Base-by-base conservation (phyloP, 2,329 filamentous ascomycete genomes). In the Cladosporium sp. region DNA sequence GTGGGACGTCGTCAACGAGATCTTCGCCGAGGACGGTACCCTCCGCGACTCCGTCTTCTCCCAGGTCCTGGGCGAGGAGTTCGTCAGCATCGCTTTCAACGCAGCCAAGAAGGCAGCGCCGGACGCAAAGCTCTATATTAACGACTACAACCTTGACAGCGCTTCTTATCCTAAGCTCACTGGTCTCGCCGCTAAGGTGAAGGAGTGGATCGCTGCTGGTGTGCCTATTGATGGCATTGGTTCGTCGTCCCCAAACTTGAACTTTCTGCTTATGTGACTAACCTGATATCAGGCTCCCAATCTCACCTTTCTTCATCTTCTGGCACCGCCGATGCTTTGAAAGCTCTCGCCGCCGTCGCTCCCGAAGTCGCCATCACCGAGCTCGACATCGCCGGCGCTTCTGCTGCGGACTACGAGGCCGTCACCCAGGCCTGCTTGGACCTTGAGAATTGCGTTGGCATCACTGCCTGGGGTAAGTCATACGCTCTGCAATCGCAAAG, bases 41-140 rank as follows among this genome's bases (percentile, higher is more conserved):
- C 81, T 91, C 58, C 84, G 87, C 42, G 66, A 75, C 34, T 83
- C 79, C 7, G 84, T 89, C 65, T 90, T 88, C 76, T 87, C 78
- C 66, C 79, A 82, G 25, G 83, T 90, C 1, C 80, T 90, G 3
- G 87, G 88, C 43, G 86, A 89, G 74, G 81, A 82, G 70, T 90
- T 88, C 68, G 83, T 91, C 55, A 76, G 78, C 20, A 87, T 88
- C 66, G 88, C 88, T 36, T 91, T 90, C 75, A 78, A 82, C 51
- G 84, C 88, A 7, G 55, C 55, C 19, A 51, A 45, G 38, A 51
- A 58, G 20, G 55, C 55, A 8, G 88, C 90, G 69, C 86, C 88
- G 1, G 67, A 74, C 58, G 86, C 85, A 2, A 87, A 87, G 74
- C 78, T 90, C 36, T 92, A 89, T 77, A 88, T 90, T 75, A 92